Percentiles rank a stretch among this genome's conserved stretches.
phyloP scores from a whole-genome alignment of 495 filamentous ascomycete genomes.

The Aspergillus steynii region DNA sequence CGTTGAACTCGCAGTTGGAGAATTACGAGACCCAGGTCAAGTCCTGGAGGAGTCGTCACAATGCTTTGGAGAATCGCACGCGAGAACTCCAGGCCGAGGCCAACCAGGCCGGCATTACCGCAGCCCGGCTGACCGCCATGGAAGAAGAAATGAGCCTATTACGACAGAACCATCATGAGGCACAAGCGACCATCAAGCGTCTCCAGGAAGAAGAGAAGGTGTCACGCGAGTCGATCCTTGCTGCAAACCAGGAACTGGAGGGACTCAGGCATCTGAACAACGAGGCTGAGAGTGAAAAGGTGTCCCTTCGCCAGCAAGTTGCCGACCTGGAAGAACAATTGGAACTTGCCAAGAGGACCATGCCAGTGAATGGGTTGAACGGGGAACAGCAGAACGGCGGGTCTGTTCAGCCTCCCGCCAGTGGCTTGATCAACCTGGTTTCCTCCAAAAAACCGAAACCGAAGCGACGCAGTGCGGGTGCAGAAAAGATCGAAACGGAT shows the following conservation, averaged over 20 bases:
- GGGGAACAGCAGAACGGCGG: slow-evolving; percentile 74
- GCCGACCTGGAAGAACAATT: slow-evolving; percentile 89
- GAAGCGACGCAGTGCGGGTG: slow-evolving; percentile 89
- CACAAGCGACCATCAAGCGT: slow-evolving; percentile 81
- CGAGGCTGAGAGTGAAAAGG: slow-evolving; percentile 78
- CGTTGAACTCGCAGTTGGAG: slow-evolving; percentile 82
- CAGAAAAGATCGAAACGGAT: slow-evolving; percentile 79
- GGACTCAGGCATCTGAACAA: slow-evolving; percentile 66
- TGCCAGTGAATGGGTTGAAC: slow-evolving; percentile 51
- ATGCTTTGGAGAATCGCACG: slow-evolving; percentile 81
- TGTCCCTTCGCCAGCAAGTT: slow-evolving; percentile 80
- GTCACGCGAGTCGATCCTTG: slow-evolving; percentile 74
- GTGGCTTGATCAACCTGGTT: slow-evolving; percentile 92
- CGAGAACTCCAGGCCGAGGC: slow-evolving; percentile 95
- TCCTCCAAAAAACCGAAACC: slow-evolving; percentile 98
- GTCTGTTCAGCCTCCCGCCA: slow-evolving; percentile 53
- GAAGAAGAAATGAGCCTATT: slow-evolving; percentile 92
- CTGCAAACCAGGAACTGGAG: slow-evolving; percentile 75
- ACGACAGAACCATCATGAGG: slow-evolving; percentile 84
- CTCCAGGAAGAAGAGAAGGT: slow-evolving; percentile 89
- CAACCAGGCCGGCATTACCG: slow-evolving; percentile 94
- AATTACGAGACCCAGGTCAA: slow-evolving; percentile 96
- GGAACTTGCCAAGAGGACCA: slow-evolving; percentile 74
- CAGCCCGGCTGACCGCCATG: slow-evolving; percentile 82
- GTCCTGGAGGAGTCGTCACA: slow-evolving; percentile 89